Percentiles rank a stretch among this genome's conserved stretches.
Conservation (phyloP, 225 moss, liverwort and hornwort species). For the Physcomitrellopsis africana region DNA sequence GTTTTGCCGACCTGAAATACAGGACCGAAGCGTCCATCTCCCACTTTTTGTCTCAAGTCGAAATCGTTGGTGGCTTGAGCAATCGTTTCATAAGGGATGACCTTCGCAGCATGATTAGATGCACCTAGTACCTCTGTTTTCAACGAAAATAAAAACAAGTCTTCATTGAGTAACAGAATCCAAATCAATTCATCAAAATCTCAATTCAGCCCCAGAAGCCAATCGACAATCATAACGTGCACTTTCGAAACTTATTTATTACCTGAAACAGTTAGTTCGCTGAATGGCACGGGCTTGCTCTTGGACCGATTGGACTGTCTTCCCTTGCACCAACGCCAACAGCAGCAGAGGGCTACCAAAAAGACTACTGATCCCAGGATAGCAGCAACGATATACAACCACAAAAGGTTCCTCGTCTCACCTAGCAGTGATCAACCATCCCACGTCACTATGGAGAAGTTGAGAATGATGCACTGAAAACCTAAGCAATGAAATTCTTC, state of each 20-base stretch:
- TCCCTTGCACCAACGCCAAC: constrained; percentile 33
- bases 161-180: background rate
- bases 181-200: background rate
- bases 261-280: constrained; percentile 48
- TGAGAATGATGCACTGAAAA: background rate
- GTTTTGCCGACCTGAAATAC: constrained; percentile 42
- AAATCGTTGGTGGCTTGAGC: constrained; percentile 51
- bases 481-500: background rate
- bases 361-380: constrained; percentile 19
- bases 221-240: too few relatives aligned
- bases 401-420: constrained; percentile 22
- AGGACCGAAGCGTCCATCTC: constrained; percentile 51
- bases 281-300: constrained; percentile 46
- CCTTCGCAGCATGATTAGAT: constrained; percentile 22
- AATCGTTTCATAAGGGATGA: constrained; percentile 43
- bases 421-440: constrained; percentile 26
- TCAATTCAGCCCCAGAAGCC: background rate
- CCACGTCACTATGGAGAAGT: background rate
- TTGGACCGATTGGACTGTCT: constrained; percentile 25
- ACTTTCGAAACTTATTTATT: background rate
- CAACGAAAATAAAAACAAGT: constrained; percentile 5
- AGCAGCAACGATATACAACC: constrained; percentile 37
- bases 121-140: constrained; percentile 49
- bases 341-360: constrained; percentile 28
- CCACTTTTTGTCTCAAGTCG: constrained; percentile 47